These are phyloP conservation scores for Acacia concinna DNA, from an alignment of 331 rosid genomes.

Conservation along the genomic window DNA sequence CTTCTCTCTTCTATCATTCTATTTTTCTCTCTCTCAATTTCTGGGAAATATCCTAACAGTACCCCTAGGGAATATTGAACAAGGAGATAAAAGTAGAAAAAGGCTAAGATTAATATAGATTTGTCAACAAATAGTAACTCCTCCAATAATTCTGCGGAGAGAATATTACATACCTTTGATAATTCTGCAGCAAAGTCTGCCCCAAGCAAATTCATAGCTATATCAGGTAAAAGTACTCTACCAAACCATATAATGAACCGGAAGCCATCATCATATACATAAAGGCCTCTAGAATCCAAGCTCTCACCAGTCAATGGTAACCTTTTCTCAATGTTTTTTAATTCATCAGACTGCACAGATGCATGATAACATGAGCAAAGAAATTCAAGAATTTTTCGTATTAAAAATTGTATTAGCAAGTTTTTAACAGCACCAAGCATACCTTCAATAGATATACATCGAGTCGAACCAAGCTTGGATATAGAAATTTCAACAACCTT, in stretches of 20 bases:
- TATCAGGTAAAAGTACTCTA: slow-evolving; percentile 83
- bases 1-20: too few relatives aligned
- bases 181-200: slow-evolving; percentile 85
- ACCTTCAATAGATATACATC: slow-evolving; percentile 88
- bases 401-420: background rate
- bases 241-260: slow-evolving; percentile 92
- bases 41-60: too few relatives aligned
- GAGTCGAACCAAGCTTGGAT: slow-evolving; percentile 78
- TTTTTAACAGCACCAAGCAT: slow-evolving; percentile 23
- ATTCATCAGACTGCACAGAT: slow-evolving; percentile 54
- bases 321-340: slow-evolving; percentile 60
- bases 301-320: slow-evolving; percentile 77
- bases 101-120: background rate
- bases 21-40: too few relatives aligned
- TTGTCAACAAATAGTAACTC: background rate
- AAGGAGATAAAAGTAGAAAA: background rate
- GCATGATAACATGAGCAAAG: slow-evolving; percentile 49
- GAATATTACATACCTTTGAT: slow-evolving; percentile 69
- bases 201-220: slow-evolving; percentile 89
- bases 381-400: slow-evolving; percentile 26
- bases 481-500: slow-evolving; percentile 76
- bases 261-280: slow-evolving; percentile 78
- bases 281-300: slow-evolving; percentile 92
- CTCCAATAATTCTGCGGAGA: background rate
- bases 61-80: background rate